Evolutionary conservation across 2,329 filamentous ascomycete species (phyloP), one percentile per base, ranked within the genome.

Genomic region (Chaetomium sp.): DNA sequence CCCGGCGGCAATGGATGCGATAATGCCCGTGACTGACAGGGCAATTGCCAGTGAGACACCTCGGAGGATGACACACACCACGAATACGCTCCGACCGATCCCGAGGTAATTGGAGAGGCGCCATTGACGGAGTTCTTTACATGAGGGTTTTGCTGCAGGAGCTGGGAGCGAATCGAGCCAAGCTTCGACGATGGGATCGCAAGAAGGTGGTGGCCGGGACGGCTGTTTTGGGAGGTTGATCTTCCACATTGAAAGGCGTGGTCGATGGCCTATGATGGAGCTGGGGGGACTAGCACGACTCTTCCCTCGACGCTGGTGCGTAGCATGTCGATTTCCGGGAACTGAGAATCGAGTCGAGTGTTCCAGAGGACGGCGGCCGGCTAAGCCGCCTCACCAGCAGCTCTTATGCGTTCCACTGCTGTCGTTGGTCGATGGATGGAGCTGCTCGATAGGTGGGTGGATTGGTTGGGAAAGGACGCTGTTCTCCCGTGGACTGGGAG

Each of bases 161-260:
- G 41, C 53, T 2, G 58, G 60, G 11, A 62, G 50, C 3, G 52
- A 52, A 11, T 62, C 59, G 2, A 62, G 57, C 60, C 60, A 62
- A 37, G 56, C 54, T 52, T 62, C 60, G 45, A 62, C 49, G 19
- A 50, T n/a, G 36, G 54, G 56, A 35, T 62, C 53, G 42, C 46
- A 59, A 7, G 43, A 33, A 9, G 60, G 50, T 19, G 58, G 27
- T 32, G 58, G 58, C 54, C 60, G 59, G 40, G 58, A 47, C 53
- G 58, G 59, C 55, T 42, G 53, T 44, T 44, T 41, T 36, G 11
- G 46, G 11, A 53, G 27, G 42, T 19, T 55, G 42, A 53, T 45
- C 34, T 47, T 43, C 50, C 37, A 47, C 56, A 58, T 58, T 40
- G 56, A 53, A 51, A 35, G 27, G 27, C 19, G 12, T 32, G 34